Conservation (phyloP, 2,329 filamentous ascomycete genomes). For the Fusarium newnesense region DNA sequence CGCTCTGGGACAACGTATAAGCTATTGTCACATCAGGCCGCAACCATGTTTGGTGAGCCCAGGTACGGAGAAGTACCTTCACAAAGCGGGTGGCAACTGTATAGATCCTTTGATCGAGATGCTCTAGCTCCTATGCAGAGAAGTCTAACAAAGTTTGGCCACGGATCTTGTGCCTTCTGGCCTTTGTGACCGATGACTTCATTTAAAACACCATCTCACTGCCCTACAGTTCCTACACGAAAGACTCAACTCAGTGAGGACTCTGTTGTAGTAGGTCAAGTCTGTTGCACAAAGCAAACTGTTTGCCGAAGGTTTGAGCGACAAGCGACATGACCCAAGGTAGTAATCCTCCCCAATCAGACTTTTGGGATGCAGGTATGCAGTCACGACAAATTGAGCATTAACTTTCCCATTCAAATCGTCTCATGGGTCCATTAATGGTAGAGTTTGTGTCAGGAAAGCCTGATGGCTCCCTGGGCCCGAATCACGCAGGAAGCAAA, state of each 20-base stretch:
- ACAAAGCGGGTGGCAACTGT: fast-evolving
- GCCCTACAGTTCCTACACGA: fast-evolving
- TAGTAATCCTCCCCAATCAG: not conserved
- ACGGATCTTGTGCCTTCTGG: not conserved
- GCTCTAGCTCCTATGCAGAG: too few relatives aligned
- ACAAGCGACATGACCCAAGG: not conserved
- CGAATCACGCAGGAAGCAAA: not conserved
- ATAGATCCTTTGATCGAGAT: too few relatives aligned
- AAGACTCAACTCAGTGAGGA: fast-evolving
- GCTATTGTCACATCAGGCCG: too few relatives aligned
- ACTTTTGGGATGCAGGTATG: not conserved
- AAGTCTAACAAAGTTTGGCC: not conserved
- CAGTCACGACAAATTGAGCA: not conserved
- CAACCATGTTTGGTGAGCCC: too few relatives aligned
- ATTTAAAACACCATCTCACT: not conserved
- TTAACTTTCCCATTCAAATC: not conserved
- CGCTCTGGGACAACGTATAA: too few relatives aligned
- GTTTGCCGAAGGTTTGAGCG: fast-evolving
- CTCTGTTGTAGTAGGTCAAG: fast-evolving
- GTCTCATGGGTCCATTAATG: fast-evolving
- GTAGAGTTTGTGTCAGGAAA: not conserved
- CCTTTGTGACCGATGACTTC: too few relatives aligned
- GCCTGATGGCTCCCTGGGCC: too few relatives aligned
- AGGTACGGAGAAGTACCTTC: too few relatives aligned
- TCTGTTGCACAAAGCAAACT: fast-evolving